A percentile compares a stretch with the other conserved stretches of the same genome.
Evolutionary conservation across 805 yeast species (phyloP).

Genomic region (Starmerella floricola): DNA sequence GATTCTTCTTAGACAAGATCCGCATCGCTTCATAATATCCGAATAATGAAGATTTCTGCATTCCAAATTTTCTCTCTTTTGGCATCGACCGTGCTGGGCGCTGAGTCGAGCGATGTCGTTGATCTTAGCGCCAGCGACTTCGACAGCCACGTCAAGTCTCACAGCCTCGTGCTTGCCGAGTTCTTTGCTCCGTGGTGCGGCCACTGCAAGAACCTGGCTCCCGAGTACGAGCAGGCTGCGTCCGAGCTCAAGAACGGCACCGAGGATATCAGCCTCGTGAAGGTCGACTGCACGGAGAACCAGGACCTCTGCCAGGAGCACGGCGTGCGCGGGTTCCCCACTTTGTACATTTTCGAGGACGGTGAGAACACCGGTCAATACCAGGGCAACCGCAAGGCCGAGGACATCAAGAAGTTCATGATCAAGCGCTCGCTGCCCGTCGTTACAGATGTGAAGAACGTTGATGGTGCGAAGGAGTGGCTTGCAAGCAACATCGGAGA

Average conservation of each 20-base stretch:
- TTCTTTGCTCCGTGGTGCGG: constrained; percentile 99
- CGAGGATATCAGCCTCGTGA: constrained; percentile 40
- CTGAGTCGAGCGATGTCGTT: constrained; percentile 75
- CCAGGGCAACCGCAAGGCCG: constrained; percentile 74
- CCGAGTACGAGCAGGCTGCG: constrained; percentile 29
- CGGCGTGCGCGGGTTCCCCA: constrained; percentile 69
- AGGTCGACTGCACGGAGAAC: constrained; percentile 80
- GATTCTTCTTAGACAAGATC: too few relatives aligned
- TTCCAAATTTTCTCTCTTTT: constrained; percentile 31
- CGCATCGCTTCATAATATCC: not conserved
- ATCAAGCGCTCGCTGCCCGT: constrained; percentile 71
- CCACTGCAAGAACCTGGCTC: constrained; percentile 46
- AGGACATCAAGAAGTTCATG: constrained; percentile 68
- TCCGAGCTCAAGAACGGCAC: constrained; percentile 11
- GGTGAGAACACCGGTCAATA: constrained; percentile 45
- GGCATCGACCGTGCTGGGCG: constrained; percentile 39
- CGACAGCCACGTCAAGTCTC: constrained; percentile 49
- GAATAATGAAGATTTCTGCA: constrained; percentile 32
- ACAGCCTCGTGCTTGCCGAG: constrained; percentile 72
- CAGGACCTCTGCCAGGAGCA: constrained; percentile 56
- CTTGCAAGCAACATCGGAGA: constrained; percentile 24
- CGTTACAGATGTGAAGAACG: constrained; percentile 40
- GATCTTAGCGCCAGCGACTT: constrained; percentile 58
- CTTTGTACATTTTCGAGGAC: constrained; percentile 56
- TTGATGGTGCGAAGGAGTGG: constrained; percentile 41